Base-by-base conservation (phyloP, 2,329 filamentous ascomycete species). In the Colletotrichum sp. region DNA sequence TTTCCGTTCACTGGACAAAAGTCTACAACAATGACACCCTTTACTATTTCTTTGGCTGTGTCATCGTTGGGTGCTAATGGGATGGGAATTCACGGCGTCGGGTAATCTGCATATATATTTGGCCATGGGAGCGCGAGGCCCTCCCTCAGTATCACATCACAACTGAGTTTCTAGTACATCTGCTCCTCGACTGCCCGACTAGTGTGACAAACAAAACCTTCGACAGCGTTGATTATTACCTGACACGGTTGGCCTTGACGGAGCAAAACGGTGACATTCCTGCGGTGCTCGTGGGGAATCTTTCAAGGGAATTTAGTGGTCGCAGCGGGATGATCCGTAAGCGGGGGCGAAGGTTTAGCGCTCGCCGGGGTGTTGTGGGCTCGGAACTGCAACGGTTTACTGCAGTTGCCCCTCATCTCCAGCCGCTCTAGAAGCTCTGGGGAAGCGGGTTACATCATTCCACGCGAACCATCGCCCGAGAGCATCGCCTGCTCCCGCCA, bases 21-120 rank as follows among this genome's bases (percentile, higher is more conserved):
- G 70, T 32, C 65, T 74, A 39, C 34, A 59, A 65, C 70, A 65
- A 32, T 4, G 59, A 18, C 28, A 76, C 10, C n/a, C 44, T 65
- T 59, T 24, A 8, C 34, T 49, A 8, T 69, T 65, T 73, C 44
- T 59, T 76, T 73, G 73, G n/a, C 44, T 52, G 6, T 24, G 59
- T 74, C 30, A 6, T n/a, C 4, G 9, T 65, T 9, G 44, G 49
- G 39, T 75, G 68, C 49, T 68, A 24, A 57, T 60, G 49, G 59
- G 44, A 72, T 60, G 59, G 73, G 57, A 76, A 52, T 52, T 65
- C 52, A 39, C 44, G 57, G 74, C 71, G 74, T 55, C 68, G 69
- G 74, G n/a, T 74, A 76, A 76, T 76, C 28, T 72, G 68, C 57
- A 65, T 62, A 71, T 71, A 64, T 64, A 21, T 52, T 10, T 52